Conservation (phyloP, 1,139 yeast species). For the Kazachstania sp. region DNA sequence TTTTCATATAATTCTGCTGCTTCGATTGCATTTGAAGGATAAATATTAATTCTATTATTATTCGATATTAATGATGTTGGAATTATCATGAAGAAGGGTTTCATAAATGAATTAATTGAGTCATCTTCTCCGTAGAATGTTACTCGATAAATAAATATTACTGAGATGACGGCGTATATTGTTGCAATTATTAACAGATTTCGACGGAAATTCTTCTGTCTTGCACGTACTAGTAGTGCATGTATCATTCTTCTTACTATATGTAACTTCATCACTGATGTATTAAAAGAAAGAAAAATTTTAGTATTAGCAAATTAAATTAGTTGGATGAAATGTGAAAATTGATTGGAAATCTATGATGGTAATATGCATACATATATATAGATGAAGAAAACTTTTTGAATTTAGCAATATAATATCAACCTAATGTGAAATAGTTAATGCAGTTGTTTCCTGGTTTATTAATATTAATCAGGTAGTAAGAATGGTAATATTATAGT, state of each 20-base stretch:
- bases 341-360: too few relatives aligned
- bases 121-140: neutral
- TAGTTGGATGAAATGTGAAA: neutral
- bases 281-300: neutral
- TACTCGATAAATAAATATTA: neutral
- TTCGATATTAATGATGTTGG: neutral
- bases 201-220: neutral
- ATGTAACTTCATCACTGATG: neutral
- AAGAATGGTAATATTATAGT: too few relatives aligned
- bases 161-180: neutral
- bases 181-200: neutral
- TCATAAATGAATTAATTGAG: neutral
- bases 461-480: too few relatives aligned
- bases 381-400: too few relatives aligned
- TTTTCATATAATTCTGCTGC: slow-evolving; percentile 15
- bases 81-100: neutral
- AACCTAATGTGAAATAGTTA: too few relatives aligned
- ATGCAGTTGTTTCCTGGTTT: too few relatives aligned
- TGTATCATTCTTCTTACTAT: slow-evolving; percentile 12
- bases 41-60: neutral
- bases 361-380: too few relatives aligned
- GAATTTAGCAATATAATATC: too few relatives aligned
- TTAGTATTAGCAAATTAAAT: neutral
- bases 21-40: neutral
- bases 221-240: neutral